phyloP scores from a whole-genome alignment of 2,329 filamentous ascomycete species.

The Penicillium crustosum region DNA sequence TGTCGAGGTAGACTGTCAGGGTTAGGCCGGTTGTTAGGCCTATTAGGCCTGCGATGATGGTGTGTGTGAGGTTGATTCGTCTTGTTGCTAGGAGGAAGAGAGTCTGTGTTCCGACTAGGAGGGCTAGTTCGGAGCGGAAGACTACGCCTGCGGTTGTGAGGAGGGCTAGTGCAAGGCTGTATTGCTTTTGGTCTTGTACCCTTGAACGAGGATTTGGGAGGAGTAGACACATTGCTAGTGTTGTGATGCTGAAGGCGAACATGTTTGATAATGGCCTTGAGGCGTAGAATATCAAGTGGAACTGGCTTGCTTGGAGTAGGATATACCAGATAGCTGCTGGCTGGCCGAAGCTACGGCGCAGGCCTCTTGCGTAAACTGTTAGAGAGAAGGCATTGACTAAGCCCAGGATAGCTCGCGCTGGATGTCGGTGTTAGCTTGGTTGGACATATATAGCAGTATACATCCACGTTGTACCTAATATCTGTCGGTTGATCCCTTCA shows the following conservation, averaged over 20 bases:
- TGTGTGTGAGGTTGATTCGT: slow-evolving; percentile 53
- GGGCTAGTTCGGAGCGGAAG: slow-evolving; percentile 85
- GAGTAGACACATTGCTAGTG: slow-evolving; percentile 47
- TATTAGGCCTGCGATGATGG: slow-evolving; percentile 65
- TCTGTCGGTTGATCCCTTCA: slow-evolving; percentile 58
- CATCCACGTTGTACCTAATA: slow-evolving; percentile 49
- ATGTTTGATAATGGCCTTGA: slow-evolving; percentile 92
- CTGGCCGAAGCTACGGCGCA: slow-evolving; percentile 67
- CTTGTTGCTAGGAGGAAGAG: slow-evolving; percentile 61
- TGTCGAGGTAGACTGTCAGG: slow-evolving; percentile 75
- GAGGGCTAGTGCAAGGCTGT: slow-evolving; percentile 67
- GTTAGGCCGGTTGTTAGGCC: slow-evolving; percentile 71
- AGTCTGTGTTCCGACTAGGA: slow-evolving; percentile 70
- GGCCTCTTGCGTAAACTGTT: slow-evolving; percentile 61
- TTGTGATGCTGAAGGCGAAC: slow-evolving; percentile 78
- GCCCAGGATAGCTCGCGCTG: slow-evolving; percentile 75
- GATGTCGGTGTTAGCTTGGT: slow-evolving; percentile 6
- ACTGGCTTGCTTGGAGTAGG: slow-evolving; percentile 76
- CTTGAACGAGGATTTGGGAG: slow-evolving; percentile 44
- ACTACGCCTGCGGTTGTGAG: slow-evolving; percentile 78
- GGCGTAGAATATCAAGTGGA: slow-evolving; percentile 90
- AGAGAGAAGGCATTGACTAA: slow-evolving; percentile 71
- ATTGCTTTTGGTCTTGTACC: slow-evolving; percentile 45
- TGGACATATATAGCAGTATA: not conserved
- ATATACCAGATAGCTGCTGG: slow-evolving; percentile 75